Conservation (phyloP, 1,139 yeast genomes). For the Arxiozyma slooffiae region DNA sequence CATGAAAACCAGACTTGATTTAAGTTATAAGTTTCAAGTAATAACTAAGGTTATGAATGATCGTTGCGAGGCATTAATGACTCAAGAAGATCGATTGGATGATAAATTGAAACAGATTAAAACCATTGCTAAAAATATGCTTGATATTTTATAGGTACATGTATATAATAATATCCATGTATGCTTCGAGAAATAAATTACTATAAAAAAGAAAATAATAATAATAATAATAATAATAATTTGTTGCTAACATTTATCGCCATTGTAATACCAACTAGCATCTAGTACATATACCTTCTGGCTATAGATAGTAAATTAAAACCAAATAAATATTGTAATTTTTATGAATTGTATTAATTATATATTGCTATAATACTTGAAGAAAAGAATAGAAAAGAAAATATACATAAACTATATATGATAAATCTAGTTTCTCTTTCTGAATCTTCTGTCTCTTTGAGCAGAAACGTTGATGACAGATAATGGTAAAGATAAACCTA, state of each 20-base stretch:
- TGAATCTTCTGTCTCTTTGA: slow-evolving; percentile 92
- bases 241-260: too few relatives aligned
- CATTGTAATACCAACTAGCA: too few relatives aligned
- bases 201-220: too few relatives aligned
- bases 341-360: neutral
- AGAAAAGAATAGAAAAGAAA: neutral
- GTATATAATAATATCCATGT: neutral
- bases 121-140: slow-evolving; percentile 34
- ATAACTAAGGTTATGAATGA: slow-evolving; percentile 32
- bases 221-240: too few relatives aligned
- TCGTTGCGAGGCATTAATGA: slow-evolving; percentile 32
- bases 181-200: neutral
- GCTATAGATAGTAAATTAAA: too few relatives aligned
- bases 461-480: slow-evolving; percentile 87
- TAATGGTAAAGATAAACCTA: slow-evolving; percentile 94
- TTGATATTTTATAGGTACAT: neutral
- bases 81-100: slow-evolving; percentile 32
- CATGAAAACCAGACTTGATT: slow-evolving; percentile 33
- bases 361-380: neutral
- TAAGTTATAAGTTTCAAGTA: slow-evolving; percentile 33
- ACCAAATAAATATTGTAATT: neutral
- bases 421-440: slow-evolving; percentile 51
- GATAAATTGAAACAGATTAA: slow-evolving; percentile 33
- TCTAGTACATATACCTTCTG: too few relatives aligned
- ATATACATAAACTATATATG: slow-evolving; percentile 3